A percentile compares a stretch with the other conserved stretches of the same genome.
Evolutionary conservation across 2,329 filamentous ascomycete species (phyloP).

Genomic region (Trichoderma sp.): DNA sequence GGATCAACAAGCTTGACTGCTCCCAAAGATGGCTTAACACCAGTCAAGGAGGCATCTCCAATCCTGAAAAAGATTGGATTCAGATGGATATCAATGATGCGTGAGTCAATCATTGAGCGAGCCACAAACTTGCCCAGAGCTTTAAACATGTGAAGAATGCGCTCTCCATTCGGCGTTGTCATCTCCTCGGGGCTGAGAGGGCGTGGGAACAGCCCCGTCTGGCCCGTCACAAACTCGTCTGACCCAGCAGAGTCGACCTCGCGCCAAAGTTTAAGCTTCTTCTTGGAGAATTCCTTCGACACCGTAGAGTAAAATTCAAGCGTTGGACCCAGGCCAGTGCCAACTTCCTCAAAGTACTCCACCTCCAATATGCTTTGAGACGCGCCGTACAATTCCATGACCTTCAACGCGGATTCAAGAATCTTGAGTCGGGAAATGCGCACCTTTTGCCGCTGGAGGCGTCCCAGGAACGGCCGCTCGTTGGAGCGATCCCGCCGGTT

Average conservation of each 20-base stretch:
- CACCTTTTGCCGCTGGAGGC: constrained; percentile 95
- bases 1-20: constrained; percentile 88
- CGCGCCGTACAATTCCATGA: constrained; percentile 98
- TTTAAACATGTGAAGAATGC: constrained; percentile 83
- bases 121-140: constrained; percentile 96
- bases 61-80: constrained; percentile 98
- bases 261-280: constrained; percentile 94
- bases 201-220: constrained; percentile 83
- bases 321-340: constrained; percentile 90
- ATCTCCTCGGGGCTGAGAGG: constrained; percentile 80
- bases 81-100: constrained; percentile 96
- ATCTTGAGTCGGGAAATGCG: constrained; percentile 93
- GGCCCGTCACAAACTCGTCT: constrained; percentile 81
- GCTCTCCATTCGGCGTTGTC: constrained; percentile 73
- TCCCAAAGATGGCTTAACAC: constrained; percentile 77
- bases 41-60: constrained; percentile 60
- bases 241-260: constrained; percentile 73
- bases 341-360: constrained; percentile 98
- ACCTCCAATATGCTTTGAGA: constrained; percentile 95
- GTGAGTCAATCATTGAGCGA: constrained; percentile 94
- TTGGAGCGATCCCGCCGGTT: constrained; percentile 79
- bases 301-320: constrained; percentile 98
- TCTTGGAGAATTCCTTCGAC: constrained; percentile 95
- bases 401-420: constrained; percentile 92
- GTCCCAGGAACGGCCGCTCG: constrained; percentile 84